phyloP scores from a whole-genome alignment of 768 basidiomycete genomes.

The Hypsizygus marmoreus region DNA sequence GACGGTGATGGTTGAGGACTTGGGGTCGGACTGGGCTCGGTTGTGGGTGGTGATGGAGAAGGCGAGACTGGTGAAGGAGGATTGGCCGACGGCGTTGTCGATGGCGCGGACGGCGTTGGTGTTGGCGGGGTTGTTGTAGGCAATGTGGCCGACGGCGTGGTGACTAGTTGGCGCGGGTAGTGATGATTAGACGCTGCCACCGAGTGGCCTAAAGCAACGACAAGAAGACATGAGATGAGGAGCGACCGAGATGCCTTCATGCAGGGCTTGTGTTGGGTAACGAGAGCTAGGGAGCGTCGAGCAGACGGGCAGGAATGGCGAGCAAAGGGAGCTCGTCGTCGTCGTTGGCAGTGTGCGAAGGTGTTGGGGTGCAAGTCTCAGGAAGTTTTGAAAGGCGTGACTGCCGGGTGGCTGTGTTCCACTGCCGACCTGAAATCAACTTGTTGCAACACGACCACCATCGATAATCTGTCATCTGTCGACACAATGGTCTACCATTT shows the following conservation, averaged over 20 bases:
- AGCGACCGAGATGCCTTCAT: conserved; percentile 28
- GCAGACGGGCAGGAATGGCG: background rate
- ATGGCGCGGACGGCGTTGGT: conserved; percentile 10
- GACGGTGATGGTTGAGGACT: background rate
- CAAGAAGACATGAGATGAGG: conserved; percentile 27
- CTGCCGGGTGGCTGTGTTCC: conserved; percentile 20
- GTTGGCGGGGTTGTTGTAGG: conserved; percentile 12
- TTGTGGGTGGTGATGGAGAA: background rate
- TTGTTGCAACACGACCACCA: background rate
- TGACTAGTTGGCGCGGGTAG: conserved; percentile 13
- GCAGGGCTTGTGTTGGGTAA: conserved; percentile 8
- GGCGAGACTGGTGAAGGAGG: background rate
- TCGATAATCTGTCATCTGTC: background rate
- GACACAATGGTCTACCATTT: background rate
- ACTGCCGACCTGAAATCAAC: conserved; percentile 6
- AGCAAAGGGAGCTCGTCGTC: conserved; percentile 7
- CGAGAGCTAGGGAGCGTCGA: too few relatives aligned
- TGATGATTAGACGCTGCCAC: conserved; percentile 19
- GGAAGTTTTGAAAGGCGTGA: conserved; percentile 22
- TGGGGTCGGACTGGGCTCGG: background rate
- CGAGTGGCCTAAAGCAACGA: conserved; percentile 20
- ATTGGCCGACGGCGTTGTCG: conserved; percentile 5
- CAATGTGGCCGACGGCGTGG: conserved; percentile 14
- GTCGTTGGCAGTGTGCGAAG: conserved; percentile 5
- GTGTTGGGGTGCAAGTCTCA: conserved; percentile 1